Evolutionary conservation across 2,329 filamentous ascomycete genomes (phyloP), one percentile per base, ranked within the genome.

Genomic region (Penicillium sp.): DNA sequence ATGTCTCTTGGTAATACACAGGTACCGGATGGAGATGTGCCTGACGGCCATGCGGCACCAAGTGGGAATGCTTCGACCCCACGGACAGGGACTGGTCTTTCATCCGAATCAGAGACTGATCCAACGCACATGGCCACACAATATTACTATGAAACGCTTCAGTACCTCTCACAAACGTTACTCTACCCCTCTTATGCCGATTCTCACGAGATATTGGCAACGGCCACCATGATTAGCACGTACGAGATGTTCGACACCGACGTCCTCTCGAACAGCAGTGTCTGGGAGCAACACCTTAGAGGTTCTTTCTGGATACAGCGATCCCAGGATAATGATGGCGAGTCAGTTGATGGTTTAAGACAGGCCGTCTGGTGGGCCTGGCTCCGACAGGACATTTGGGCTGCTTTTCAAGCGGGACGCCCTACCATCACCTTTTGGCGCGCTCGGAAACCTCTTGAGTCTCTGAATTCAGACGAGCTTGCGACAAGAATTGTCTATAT

Each of bases 241-340:
- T 87, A 87, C 60, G 84, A 87, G 68, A 87, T 86, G 83, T 78
- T 86, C 24, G 81, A 84, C 44, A 80, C 77, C 8, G 77, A 52
- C 24, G 33, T 21, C 31, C 28, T n/a, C 36, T 26, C 34, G 28
- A 36, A 78, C 6, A 75, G 77, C 18, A 65, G 80, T 67, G 79
- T 76, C 39, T 87, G 85, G 84, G 81, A 87, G 56, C 74, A 82
- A 2, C 84, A 87, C 62, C 71, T 87, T 0, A 81, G 85, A 62
- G 84, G 84, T 0, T 83, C 86, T 0, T 87, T 87, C 60, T 86
- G 84, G 82, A 87, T 87, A 14, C 80, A 86, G 54, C 73, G 83
- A 13, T 83, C 81, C 0, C 82, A 84, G 44, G 77, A 84, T 46
- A 84, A 84, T 48, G 79, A 87, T 49, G 84, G 83, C 2, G 83